Conservation (phyloP, 2,329 filamentous ascomycete genomes). For the Monosporascus sp. region DNA sequence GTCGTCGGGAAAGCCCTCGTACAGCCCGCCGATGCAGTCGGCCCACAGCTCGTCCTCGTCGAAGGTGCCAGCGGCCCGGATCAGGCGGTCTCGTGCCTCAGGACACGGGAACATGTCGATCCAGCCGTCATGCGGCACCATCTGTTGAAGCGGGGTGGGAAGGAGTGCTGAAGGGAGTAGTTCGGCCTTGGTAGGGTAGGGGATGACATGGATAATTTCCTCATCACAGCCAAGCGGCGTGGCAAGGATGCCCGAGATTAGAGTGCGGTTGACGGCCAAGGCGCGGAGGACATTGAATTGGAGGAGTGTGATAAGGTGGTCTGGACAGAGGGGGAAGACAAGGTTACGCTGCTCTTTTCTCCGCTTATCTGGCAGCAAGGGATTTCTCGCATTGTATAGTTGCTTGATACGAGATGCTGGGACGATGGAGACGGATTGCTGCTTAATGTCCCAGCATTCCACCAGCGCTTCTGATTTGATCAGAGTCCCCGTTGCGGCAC, state of each 20-base stretch:
- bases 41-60: constrained; percentile 39
- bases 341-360: constrained; percentile 18
- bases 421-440: constrained; percentile 26
- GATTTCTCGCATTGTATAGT: constrained; percentile 25
- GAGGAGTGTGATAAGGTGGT: constrained; percentile 38
- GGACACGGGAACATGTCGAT: constrained; percentile 36
- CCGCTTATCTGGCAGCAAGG: constrained; percentile 22
- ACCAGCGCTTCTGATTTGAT: constrained; percentile 25
- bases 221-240: constrained; percentile 27
- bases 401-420: constrained; percentile 26
- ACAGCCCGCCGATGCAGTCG: constrained; percentile 37
- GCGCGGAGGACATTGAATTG: constrained; percentile 37
- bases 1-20: constrained; percentile 37
- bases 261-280: constrained; percentile 28
- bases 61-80: constrained; percentile 29
- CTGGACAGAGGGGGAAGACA: constrained; percentile 33
- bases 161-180: constrained; percentile 27
- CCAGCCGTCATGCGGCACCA: constrained; percentile 33
- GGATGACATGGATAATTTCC: constrained; percentile 24
- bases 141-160: constrained; percentile 35
- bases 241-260: constrained; percentile 27
- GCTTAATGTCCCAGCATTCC: constrained; percentile 29
- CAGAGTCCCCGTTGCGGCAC: constrained; percentile 10
- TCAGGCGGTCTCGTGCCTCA: constrained; percentile 33
- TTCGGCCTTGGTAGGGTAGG: constrained; percentile 23